Evolutionary conservation across 108 stramenopile genomes (phyloP), one percentile per base, ranked within the genome.

Genomic region (Epipyxis sp.): DNA sequence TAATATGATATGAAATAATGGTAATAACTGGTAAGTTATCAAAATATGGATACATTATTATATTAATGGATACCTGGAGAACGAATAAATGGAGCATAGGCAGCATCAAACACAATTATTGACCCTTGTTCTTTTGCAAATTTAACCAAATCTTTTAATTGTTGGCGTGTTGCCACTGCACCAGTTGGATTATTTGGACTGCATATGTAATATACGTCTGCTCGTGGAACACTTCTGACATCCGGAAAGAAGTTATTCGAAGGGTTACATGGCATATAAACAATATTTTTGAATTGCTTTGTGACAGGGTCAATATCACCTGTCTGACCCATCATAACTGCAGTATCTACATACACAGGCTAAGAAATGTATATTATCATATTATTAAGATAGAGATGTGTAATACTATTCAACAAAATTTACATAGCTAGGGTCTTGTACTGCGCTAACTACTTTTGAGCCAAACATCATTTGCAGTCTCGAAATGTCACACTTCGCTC

Each of bases 181-280:
- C 96, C 96, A 29, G 96, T 97, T 25, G 96, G 96, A 87, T 97
- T 97, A 92, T 97, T 97, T 65, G 96, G 96, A 80, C 86, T 87
- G 89, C 96, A 97, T 61, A 97, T 88, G 85, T 97, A 95, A 79
- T 94, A 91, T 71, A 97, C 89, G 87, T 97, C 96, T 30, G 96
- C 93, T 50, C 94, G 87, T 39, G 92, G 91, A 37, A 90, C 34
- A 25, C 42, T 44, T 72, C 78, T 45, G 42, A 83, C 90, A 82
- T 97, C 93, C 16, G 96, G 96, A 89, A 95, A 95, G 85, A 97
- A 95, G 76, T 93, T 89, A 86, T 95, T 94, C 79, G 90, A 87
- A 25, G 90, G 89, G 62, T 87, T 92, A 85, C 94, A 95, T 3
- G 92, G 92, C 96, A 97, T 97, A 94, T 97, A 97, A 32, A 95